Base-by-base conservation (phyloP, 1,139 yeast genomes). In the Yamadazyma membranifaciens region DNA sequence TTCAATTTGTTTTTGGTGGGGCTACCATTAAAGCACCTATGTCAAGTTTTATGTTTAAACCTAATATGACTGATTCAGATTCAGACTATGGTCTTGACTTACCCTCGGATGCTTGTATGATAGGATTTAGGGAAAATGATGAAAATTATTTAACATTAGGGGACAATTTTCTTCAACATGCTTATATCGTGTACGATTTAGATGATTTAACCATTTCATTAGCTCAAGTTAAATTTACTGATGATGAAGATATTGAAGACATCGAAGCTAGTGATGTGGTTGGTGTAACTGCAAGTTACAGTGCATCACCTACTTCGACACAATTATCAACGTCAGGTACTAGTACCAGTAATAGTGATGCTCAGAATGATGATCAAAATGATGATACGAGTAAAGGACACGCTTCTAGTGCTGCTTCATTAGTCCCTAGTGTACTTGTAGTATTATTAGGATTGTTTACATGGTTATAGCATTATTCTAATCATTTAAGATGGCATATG, bases 101-200 rank as follows among this genome's bases (percentile, higher is more conserved):
- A 20, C 24, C 24, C 5, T 20, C 24, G 7, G 45, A 9, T 51
- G 70, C 26, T 53, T 63, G 10, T 10, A 52, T 71, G 24, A 53
- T 63, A 7, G 17, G 41, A 6, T 57, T 50, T 10, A 37, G 70
- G 26, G 69, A 60, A 11, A 51, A 50, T 2, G 50, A 56, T 4
- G 25, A 63, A 61, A 12, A 67, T 63, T 6, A 39, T 37, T 4
- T 61, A 52, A 41, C 45, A 48, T 55, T 87, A n/a, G 96, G 96
- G 36, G 95, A 86, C 59, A 75, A 81, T 25, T 80, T 87, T 62
- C 64, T 88, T 53, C 73, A 87, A 44, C 70, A 78, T 39, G 89
- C 87, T 7, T 88, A 88, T 57, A 77, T 82, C 40, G 95, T 87
- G 33, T 87, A 77, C 52, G 94, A 88, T 60, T 64, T 87, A 47